A percentile compares a stretch with the other conserved stretches of the same genome.
Conservation (phyloP, 805 yeast genomes). For the Wickerhamia fluorescens region DNA sequence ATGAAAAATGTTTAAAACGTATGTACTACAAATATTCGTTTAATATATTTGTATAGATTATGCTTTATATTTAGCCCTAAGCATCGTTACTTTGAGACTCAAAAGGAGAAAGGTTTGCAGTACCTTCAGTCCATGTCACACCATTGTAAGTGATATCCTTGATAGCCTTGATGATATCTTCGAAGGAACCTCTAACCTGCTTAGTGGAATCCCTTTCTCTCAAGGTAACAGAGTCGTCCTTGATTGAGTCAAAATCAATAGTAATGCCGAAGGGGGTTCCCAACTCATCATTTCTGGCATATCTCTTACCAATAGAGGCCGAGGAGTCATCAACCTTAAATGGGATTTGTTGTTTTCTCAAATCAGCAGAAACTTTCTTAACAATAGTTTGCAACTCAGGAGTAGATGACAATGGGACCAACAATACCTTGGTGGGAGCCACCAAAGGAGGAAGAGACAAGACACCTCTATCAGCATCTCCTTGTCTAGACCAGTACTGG, state of each 20-base stretch:
- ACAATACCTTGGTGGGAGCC: constrained; percentile 95
- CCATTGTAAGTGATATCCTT: constrained; percentile 70
- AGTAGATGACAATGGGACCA: constrained; percentile 89
- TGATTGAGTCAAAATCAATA: constrained; percentile 86
- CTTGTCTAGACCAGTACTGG: constrained; percentile 91
- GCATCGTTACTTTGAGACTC: constrained; percentile 53
- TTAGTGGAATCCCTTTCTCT: constrained; percentile 96
- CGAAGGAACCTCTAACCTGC: constrained; percentile 89
- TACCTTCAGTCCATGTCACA: constrained; percentile 80
- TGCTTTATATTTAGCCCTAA: no score
- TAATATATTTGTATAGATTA: no score
- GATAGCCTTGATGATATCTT: constrained; percentile 64
- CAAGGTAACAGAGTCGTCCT: constrained; percentile 83
- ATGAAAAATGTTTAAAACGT: no score
- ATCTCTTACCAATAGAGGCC: constrained; percentile 96
- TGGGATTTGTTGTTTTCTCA: constrained; percentile 79
- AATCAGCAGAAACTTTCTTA: constrained; percentile 56
- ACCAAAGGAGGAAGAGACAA: constrained; percentile 90
- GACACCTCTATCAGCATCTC: constrained; percentile 75
- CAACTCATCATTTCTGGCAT: constrained; percentile 95
- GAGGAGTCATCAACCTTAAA: constrained; percentile 96
- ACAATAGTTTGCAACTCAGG: constrained; percentile 72
- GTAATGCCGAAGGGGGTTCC: constrained; percentile 99
- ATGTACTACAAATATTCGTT: no score
- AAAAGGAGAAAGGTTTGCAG: constrained; percentile 62